Evolutionary conservation across 2,329 filamentous ascomycete genomes (phyloP).

Genomic region (Metarhizium humberi): DNA sequence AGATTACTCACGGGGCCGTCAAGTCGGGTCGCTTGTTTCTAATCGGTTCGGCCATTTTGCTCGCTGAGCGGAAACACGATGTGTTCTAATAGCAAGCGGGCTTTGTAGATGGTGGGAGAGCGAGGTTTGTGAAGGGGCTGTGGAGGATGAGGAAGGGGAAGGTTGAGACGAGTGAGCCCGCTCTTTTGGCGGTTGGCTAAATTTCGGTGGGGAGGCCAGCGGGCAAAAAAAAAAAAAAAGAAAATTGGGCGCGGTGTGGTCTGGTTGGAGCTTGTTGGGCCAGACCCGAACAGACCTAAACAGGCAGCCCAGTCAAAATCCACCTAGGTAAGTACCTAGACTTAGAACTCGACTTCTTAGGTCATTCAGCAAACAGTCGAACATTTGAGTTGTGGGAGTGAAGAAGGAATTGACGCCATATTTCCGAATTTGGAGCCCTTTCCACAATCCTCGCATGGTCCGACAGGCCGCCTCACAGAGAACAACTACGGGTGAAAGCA

Average conservation of each 20-base stretch:
- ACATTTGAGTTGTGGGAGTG: too few relatives aligned
- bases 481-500: too few relatives aligned
- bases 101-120: slow-evolving; percentile 18
- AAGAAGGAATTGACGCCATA: too few relatives aligned
- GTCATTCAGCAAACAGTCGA: too few relatives aligned
- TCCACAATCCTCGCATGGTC: too few relatives aligned
- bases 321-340: too few relatives aligned
- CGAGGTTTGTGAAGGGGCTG: slow-evolving; percentile 15
- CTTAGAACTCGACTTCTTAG: too few relatives aligned
- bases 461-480: too few relatives aligned
- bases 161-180: slow-evolving; percentile 19
- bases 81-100: slow-evolving; percentile 9
- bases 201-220: slow-evolving; percentile 29
- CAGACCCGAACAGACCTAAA: slow-evolving; percentile 4
- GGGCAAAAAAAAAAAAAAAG: slow-evolving; percentile 17
- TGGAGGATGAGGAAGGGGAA: slow-evolving; percentile 21
- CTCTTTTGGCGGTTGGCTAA: slow-evolving; percentile 26
- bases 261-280: slow-evolving; percentile 23
- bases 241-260: slow-evolving; percentile 21
- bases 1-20: slow-evolving; percentile 46
- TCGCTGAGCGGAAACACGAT: slow-evolving; percentile 12
- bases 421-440: too few relatives aligned
- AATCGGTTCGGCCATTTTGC: slow-evolving; percentile 53
- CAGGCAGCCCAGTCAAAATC: too few relatives aligned
- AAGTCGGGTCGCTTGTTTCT: slow-evolving; percentile 52